Evolutionary conservation across 495 filamentous ascomycete genomes (phyloP).

Genomic region (Parathielavia hyrcaniae): DNA sequence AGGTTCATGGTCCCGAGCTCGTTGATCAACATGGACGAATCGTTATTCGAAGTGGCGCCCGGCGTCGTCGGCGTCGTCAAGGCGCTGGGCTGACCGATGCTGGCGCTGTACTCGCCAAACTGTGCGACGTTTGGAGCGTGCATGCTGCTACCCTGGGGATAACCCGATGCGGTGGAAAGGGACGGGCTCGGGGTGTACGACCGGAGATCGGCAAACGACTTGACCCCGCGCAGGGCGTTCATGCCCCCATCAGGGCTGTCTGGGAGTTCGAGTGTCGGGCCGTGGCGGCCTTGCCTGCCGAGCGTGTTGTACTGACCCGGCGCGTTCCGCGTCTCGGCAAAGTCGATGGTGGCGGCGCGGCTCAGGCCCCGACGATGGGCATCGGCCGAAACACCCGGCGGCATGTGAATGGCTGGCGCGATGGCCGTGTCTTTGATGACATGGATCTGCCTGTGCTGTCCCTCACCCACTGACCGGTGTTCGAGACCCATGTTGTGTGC

Average conservation of each 20-base stretch:
- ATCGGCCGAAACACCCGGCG: constrained; percentile 61
- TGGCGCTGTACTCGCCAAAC: constrained; percentile 40
- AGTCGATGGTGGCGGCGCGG: constrained; percentile 96
- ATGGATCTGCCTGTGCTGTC: constrained; percentile 79
- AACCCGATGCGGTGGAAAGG: constrained; percentile 57
- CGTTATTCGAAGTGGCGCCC: constrained; percentile 56
- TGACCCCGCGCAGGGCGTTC: constrained; percentile 70
- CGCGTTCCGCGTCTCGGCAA: constrained; percentile 77
- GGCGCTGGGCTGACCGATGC: constrained; percentile 36
- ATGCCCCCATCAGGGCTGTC: constrained; percentile 64
- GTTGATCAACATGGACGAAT: constrained; percentile 52
- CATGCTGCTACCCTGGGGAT: constrained; percentile 32
- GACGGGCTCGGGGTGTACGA: constrained; percentile 93
- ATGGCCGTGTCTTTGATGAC: constrained; percentile 61
- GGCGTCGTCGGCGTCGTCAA: constrained; percentile 35
- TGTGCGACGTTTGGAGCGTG: constrained; percentile 60
- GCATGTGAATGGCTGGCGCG: constrained; percentile 44
- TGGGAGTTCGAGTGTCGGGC: constrained; percentile 73
- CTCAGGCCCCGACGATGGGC: constrained; percentile 73
- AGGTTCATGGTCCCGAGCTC: constrained; percentile 56
- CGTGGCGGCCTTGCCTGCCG: constrained; percentile 58
- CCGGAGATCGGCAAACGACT: constrained; percentile 92
- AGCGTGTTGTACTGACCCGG: constrained; percentile 64
- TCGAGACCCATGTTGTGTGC: constrained; percentile 91
- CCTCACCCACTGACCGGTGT: constrained; percentile 80